Conservation (phyloP, 2,329 filamentous ascomycete genomes). For the Plectosphaerella sp. region DNA sequence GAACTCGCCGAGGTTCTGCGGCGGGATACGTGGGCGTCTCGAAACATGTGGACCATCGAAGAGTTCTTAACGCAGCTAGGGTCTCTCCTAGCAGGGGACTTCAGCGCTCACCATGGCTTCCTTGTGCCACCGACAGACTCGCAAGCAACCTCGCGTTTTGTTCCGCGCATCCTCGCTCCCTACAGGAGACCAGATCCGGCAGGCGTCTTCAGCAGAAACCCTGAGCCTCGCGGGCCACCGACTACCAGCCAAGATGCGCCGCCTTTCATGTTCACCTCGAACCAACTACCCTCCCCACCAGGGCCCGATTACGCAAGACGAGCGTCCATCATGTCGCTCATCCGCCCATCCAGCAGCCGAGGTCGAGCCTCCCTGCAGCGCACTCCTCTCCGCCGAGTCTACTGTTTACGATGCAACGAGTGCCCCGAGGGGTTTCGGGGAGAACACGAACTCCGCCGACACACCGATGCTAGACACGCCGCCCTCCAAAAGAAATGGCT, state of each 20-base stretch:
- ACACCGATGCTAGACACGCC: slow-evolving; percentile 56
- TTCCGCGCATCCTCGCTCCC: neutral
- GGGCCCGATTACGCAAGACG: no score
- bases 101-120: neutral
- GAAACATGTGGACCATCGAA: slow-evolving; percentile 39
- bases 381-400: slow-evolving; percentile 64
- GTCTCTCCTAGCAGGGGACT: slow-evolving; percentile 25
- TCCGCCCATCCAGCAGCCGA: slow-evolving; percentile 15
- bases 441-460: slow-evolving; percentile 77
- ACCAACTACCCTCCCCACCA: no score
- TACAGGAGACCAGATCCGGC: neutral
- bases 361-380: slow-evolving; percentile 43
- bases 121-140: slow-evolving; percentile 10
- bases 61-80: slow-evolving; percentile 49
- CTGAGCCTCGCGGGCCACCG: no score
- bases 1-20: slow-evolving; percentile 40
- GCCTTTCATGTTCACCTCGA: no score
- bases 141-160: neutral
- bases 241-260: no score
- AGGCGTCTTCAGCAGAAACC: no score
- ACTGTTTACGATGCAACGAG: slow-evolving; percentile 74
- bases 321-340: neutral
- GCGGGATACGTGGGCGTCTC: slow-evolving; percentile 40
- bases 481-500: slow-evolving; percentile 52
- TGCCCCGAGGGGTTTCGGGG: slow-evolving; percentile 85